phyloP scores from a whole-genome alignment of 495 filamentous ascomycete genomes.

The Aspergillus affinis region DNA sequence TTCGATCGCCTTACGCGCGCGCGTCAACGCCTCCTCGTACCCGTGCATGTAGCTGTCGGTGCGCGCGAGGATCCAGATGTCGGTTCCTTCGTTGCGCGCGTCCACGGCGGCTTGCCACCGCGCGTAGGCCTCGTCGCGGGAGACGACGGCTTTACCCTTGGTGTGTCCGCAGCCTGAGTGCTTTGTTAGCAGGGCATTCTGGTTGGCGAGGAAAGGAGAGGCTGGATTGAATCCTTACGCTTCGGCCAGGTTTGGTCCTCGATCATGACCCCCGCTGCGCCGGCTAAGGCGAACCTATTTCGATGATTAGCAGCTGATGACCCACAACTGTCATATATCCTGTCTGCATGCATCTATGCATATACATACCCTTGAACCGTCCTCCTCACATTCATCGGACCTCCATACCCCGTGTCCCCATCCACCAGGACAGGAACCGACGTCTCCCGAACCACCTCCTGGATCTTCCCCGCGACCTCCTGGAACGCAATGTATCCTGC shows the following conservation, averaged over 20 bases:
- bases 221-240: constrained; percentile 15
- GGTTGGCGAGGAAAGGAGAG: too few relatives aligned
- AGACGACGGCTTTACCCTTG: constrained; percentile 44
- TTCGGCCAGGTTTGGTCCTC: constrained; percentile 46
- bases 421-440: constrained; percentile 41
- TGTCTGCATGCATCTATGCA: neutral
- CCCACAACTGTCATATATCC: too few relatives aligned
- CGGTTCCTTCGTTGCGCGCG: constrained; percentile 39
- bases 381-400: constrained; percentile 42
- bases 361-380: constrained; percentile 30
- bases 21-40: constrained; percentile 38
- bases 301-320: too few relatives aligned
- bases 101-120: constrained; percentile 41
- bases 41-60: constrained; percentile 40
- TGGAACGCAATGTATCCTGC: constrained; percentile 45
- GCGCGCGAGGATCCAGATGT: constrained; percentile 43
- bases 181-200: neutral
- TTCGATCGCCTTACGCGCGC: constrained; percentile 36
- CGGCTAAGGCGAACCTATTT: constrained; percentile 31
- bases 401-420: constrained; percentile 43
- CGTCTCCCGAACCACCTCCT: constrained; percentile 35
- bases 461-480: constrained; percentile 45
- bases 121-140: constrained; percentile 41
- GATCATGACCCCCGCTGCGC: constrained; percentile 43
- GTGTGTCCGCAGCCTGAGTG: constrained; percentile 43